phyloP scores from a whole-genome alignment of 352 stramenopile species.

The Globisporangium okanoganense region DNA sequence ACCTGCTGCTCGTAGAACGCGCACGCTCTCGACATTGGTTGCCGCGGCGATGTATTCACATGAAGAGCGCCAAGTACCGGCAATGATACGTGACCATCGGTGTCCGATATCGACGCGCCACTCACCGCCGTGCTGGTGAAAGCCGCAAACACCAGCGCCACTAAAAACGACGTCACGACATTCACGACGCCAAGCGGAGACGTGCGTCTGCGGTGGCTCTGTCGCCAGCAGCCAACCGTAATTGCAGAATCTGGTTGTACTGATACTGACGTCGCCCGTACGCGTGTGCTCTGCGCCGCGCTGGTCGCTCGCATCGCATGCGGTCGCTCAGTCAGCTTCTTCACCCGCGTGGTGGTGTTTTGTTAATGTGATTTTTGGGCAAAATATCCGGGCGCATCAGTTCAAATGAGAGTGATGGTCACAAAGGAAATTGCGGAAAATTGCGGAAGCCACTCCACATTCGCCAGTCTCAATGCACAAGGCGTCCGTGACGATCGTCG shows the following conservation, averaged over 20 bases:
- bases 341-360: neutral
- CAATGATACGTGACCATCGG: neutral
- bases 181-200: neutral
- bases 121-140: neutral
- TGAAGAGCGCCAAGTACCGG: neutral
- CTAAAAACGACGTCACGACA: neutral
- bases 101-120: neutral
- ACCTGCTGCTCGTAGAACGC: conserved; percentile 31
- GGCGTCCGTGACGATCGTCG: conserved; percentile 75
- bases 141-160: neutral
- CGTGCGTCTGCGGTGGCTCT: neutral
- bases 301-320: conserved; percentile 10
- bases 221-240: neutral
- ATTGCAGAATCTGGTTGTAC: too few relatives aligned
- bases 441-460: too few relatives aligned
- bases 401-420: conserved; percentile 7
- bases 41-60: too few relatives aligned
- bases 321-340: neutral
- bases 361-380: neutral
- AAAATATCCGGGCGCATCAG: neutral
- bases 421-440: too few relatives aligned
- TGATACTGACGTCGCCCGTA: neutral
- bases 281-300: neutral
- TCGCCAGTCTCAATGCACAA: too few relatives aligned
- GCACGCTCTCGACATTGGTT: conserved; percentile 15